These are phyloP conservation scores for Phyllostachys edulis DNA, from an alignment of 176 grass and related monocot genomes.

Conservation along the genomic window DNA sequence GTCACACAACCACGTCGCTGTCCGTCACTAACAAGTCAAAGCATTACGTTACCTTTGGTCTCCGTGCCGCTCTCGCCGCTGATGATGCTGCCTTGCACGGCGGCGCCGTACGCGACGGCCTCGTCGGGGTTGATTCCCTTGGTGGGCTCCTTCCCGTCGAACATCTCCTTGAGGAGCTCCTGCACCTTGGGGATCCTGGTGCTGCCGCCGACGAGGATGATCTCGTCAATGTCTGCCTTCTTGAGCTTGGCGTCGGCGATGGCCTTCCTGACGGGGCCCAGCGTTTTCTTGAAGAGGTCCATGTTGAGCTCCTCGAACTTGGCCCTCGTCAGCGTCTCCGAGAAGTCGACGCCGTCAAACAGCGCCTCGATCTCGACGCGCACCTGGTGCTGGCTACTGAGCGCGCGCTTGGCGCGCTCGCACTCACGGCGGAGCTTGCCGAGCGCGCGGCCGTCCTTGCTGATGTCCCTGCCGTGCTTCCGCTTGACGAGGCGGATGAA, in stretches of 20 bases:
- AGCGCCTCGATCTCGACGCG: constrained; percentile 36
- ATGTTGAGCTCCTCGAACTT: constrained; percentile 50
- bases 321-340: constrained; percentile 34
- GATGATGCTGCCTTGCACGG: constrained; percentile 35
- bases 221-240: constrained; percentile 33
- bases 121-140: constrained; percentile 56
- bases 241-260: constrained; percentile 31
- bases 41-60: constrained; percentile 18
- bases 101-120: constrained; percentile 47
- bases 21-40: neutral
- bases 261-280: constrained; percentile 32
- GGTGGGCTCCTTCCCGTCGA: constrained; percentile 38
- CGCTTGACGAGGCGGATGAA: constrained; percentile 35
- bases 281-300: constrained; percentile 48
- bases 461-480: constrained; percentile 33
- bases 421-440: constrained; percentile 35
- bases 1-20: neutral
- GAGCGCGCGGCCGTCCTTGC: constrained; percentile 21
- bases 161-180: constrained; percentile 41
- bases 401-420: constrained; percentile 42
- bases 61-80: constrained; percentile 32
- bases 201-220: constrained; percentile 44
- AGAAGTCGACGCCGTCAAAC: constrained; percentile 42
- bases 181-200: constrained; percentile 57
- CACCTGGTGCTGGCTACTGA: constrained; percentile 48